phyloP scores from a whole-genome alignment of 164 flowering plant species.

The Vitis labrusca region DNA sequence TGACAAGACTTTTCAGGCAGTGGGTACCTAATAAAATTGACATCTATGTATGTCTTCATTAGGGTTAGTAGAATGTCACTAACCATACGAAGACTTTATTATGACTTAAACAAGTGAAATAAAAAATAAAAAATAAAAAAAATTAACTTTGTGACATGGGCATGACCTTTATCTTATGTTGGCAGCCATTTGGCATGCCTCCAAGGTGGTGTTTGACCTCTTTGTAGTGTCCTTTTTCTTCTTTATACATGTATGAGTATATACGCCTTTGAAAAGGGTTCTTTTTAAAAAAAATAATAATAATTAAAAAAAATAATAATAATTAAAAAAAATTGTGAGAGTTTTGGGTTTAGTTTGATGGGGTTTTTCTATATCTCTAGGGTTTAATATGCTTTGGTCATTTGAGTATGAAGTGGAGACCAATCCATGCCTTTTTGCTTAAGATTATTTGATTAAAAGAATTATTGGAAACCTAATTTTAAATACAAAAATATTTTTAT shows the following conservation, averaged over 20 bases:
- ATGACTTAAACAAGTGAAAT: conserved; percentile 14
- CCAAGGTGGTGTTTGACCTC: neutral
- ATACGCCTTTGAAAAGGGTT: conserved; percentile 1
- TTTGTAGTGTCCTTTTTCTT: too few species aligned
- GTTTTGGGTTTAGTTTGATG: too few species aligned
- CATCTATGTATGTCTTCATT: conserved; percentile 6
- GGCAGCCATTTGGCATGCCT: conserved; percentile 10
- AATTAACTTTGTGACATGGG: neutral
- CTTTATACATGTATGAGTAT: neutral
- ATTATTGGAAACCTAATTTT: too few species aligned
- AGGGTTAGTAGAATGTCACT: conserved; percentile 31
- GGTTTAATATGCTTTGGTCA: neutral
- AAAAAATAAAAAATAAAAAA: neutral
- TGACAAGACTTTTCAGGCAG: conserved; percentile 11
- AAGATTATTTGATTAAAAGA: too few species aligned
- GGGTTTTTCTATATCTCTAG: too few species aligned
- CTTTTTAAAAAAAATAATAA: neutral
- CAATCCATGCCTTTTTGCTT: neutral
- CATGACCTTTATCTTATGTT: conserved; percentile 17
- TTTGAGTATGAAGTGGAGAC: conserved; percentile 5
- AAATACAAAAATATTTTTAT: too few species aligned
- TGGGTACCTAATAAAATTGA: conserved; percentile 27
- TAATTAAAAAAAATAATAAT: too few species aligned
- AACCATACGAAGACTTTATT: conserved; percentile 29
- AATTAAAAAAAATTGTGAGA: too few species aligned